Conservation (phyloP, 441 rosid species). For the Jatropha podagrica region DNA sequence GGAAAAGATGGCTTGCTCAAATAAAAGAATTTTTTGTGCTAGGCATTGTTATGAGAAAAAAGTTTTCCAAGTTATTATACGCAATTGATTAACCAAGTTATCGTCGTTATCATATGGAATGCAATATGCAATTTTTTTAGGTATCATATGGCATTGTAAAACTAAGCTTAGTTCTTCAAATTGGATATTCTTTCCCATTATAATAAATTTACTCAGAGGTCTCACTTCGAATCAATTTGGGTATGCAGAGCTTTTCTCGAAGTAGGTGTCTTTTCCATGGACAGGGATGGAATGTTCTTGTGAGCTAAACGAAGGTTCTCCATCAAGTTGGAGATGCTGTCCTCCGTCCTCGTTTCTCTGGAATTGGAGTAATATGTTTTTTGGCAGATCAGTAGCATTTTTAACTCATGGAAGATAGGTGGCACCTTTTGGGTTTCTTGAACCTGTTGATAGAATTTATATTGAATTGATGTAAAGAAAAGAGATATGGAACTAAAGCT, state of each 20-base stretch:
- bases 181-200: background rate
- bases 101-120: too few relatives aligned
- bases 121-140: background rate
- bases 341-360: background rate
- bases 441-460: background rate
- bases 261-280: conserved; percentile 8
- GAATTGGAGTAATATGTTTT: background rate
- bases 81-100: too few relatives aligned
- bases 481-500: background rate
- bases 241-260: conserved; percentile 17
- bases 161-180: background rate
- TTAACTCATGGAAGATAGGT: conserved; percentile 8
- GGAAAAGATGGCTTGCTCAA: background rate
- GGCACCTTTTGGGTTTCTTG: conserved; percentile 9
- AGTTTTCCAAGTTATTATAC: background rate
- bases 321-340: background rate
- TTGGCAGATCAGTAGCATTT: conserved; percentile 4
- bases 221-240: conserved; percentile 1
- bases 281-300: conserved; percentile 11
- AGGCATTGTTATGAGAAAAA: background rate
- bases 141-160: background rate
- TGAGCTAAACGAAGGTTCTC: background rate
- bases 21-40: background rate
- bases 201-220: background rate
- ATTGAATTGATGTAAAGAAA: conserved; percentile 1